Base-by-base conservation (phyloP, 2,329 filamentous ascomycete species). In the Exophiala bonariae region DNA sequence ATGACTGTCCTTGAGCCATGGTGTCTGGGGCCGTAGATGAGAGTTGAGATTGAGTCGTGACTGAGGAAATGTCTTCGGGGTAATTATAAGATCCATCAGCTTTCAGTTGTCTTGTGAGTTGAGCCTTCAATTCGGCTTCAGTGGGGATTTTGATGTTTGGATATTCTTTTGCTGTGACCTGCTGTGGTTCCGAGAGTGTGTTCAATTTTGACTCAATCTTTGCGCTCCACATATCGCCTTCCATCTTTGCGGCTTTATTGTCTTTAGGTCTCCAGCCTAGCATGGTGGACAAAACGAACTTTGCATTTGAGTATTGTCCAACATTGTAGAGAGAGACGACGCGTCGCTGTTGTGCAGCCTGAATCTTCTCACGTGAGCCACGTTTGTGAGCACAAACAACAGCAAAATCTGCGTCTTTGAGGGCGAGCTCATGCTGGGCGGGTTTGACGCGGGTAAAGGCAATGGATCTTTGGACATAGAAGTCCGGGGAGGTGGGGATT, bases 391-490 rank as follows among this genome's bases (percentile, higher is more conserved):
- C 85, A 3, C 77, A 69, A 30, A 77, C 69, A 43, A 86, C 78
- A 2, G 83, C 87, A 38, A 77, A 75, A 53, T 89, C 81, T 30
- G 85, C 83, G 66, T 91, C 87, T 31, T 71, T 73, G 35, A 93
- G 78, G 1, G 89, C 87, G 17, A 79, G 75, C 2, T 81, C 73
- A 81, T 76, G 41, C 82, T 73, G 56, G 17, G 72, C 61, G 34
- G 77, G 71, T 30, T 73, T 74, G 2, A 78, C 74, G 49, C 87
- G 80, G 40, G 88, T 78, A 63, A 90, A 85, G 31, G 89, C 89
- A 33, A 84, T 89, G 3, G 89, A 87, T 16, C 92, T 88, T 57
- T 86, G 83, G 54, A 93, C 81, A 53, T 92, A 85, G 80, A 93
- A 96, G 39, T 79, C 71, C 1, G 89, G 86, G 2, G 87, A 89